A percentile compares a stretch with the other conserved stretches of the same genome.
Evolutionary conservation across 495 filamentous ascomycete genomes (phyloP).

Genomic region (Aspergillus baeticus): DNA sequence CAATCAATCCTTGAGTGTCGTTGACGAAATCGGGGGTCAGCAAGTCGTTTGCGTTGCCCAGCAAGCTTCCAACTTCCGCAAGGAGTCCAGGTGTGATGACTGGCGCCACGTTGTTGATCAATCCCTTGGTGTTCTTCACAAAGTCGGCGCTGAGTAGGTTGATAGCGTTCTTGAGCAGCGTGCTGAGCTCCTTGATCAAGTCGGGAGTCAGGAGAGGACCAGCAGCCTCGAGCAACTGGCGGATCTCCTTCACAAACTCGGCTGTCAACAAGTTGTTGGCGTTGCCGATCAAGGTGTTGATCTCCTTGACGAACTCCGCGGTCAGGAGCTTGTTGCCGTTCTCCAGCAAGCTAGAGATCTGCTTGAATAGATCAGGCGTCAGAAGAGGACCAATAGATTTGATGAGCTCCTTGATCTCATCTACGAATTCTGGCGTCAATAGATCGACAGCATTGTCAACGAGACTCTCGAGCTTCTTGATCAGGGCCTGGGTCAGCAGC

Average conservation of each 20-base stretch:
- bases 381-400: slow-evolving; percentile 22
- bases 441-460: slow-evolving; percentile 38
- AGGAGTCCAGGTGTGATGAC: slow-evolving; percentile 37
- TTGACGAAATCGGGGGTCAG: slow-evolving; percentile 42
- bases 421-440: slow-evolving; percentile 39
- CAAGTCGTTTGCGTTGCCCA: slow-evolving; percentile 42
- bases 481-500: slow-evolving; percentile 27
- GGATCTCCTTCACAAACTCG: slow-evolving; percentile 39
- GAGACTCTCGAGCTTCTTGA: slow-evolving; percentile 29
- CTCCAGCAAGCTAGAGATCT: slow-evolving; percentile 21
- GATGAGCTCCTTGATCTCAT: slow-evolving; percentile 40
- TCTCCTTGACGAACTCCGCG: slow-evolving; percentile 18
- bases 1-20: slow-evolving; percentile 30
- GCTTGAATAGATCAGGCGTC: slow-evolving; percentile 24
- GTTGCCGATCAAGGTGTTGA: slow-evolving; percentile 30
- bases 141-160: slow-evolving; percentile 34
- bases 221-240: slow-evolving; percentile 31
- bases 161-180: slow-evolving; percentile 28
- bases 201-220: slow-evolving; percentile 24
- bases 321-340: slow-evolving; percentile 26
- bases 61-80: slow-evolving; percentile 36
- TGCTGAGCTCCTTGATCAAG: slow-evolving; percentile 29
- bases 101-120: slow-evolving; percentile 35
- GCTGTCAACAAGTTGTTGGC: slow-evolving; percentile 26
- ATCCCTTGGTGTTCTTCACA: slow-evolving; percentile 39